phyloP scores from a whole-genome alignment of 768 basidiomycete genomes.

The Tylopilus plumbeoviolaceoides region DNA sequence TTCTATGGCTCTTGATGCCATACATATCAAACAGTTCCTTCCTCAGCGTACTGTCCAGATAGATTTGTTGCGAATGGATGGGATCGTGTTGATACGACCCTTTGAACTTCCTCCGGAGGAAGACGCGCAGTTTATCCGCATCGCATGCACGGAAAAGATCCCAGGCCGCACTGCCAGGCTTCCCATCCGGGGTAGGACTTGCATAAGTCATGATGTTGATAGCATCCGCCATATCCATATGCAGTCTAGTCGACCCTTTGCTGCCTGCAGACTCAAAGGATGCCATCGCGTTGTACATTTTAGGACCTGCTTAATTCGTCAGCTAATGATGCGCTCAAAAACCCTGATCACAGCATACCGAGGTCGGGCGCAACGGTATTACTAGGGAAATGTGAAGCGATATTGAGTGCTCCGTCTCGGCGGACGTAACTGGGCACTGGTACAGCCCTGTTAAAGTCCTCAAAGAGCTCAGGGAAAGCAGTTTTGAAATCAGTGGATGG shows the following conservation, averaged over 20 bases:
- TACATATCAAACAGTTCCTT: conserved; percentile 61
- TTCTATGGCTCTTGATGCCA: conserved; percentile 73
- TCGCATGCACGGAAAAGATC: conserved; percentile 85
- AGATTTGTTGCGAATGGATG: conserved; percentile 88
- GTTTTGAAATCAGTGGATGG: conserved; percentile 79
- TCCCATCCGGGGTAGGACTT: conserved; percentile 48
- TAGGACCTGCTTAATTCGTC: conserved; percentile 58
- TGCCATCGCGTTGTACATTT: conserved; percentile 91
- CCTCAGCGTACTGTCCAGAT: conserved; percentile 67
- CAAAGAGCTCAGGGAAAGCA: conserved; percentile 79
- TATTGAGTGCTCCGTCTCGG: conserved; percentile 82
- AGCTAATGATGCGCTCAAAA: neutral
- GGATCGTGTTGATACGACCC: conserved; percentile 65
- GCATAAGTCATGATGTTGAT: conserved; percentile 89
- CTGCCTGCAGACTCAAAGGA: conserved; percentile 62
- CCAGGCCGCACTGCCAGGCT: conserved; percentile 83
- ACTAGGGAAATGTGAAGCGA: conserved; percentile 84
- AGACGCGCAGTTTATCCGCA: conserved; percentile 69
- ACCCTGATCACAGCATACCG: conserved; percentile 39
- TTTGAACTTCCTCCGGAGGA: conserved; percentile 63
- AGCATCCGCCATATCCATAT: conserved; percentile 95
- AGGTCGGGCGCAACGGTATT: conserved; percentile 79
- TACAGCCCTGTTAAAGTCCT: conserved; percentile 78
- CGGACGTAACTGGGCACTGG: conserved; percentile 90
- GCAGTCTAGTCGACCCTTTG: conserved; percentile 82